Evolutionary conservation across 345 rosid species (phyloP), one percentile per base, ranked within the genome.

Genomic region (Isatis tinctoria): DNA sequence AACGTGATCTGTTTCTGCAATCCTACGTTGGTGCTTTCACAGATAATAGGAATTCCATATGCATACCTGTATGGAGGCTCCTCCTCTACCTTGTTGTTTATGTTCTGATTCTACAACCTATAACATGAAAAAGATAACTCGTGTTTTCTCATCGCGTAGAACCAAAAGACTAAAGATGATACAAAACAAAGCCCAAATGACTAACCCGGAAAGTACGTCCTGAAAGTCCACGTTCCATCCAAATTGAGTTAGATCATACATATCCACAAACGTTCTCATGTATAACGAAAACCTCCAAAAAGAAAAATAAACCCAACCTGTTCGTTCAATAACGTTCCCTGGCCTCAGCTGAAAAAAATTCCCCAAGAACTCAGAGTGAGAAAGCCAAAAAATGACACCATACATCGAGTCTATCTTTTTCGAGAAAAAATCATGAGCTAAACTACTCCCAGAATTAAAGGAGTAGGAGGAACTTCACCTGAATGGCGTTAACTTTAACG

Each of bases 71-170:
- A 94, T 88, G 76, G 82, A 77, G 64, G 98, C 97, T 62, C 96
- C 96, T 81, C 98, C 97, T 85, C 98, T 84, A 60, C 98, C 98
- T 61, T 85, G 96, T 67, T 87, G 90, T 72, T 82, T 90, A 75
- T 91, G 98, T 80, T 87, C 93, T 12, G 87, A 83, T 36, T 85
- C 90, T 20, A 94, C 58, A 30, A 91, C 97, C 98, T 91, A 69
- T 14, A 48, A 12, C 20, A 56, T 54, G 17, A 33, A 4, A 35
- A 12, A 41, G 8, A 64, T 33, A 17, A 45, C 11, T 33, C 5
- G 1, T 12, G 33, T 30, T 60, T 22, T 32, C 59, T 41, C 13
- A 52, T 20, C 20, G 20, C 48, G 45, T 36, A 2, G 51, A 14
- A 43, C 33, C 10, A 40, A 39, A 60, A 37, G 16, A 8, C 65